Base-by-base conservation (phyloP, 768 basidiomycete species). In the Paxillus rubicundulus region DNA sequence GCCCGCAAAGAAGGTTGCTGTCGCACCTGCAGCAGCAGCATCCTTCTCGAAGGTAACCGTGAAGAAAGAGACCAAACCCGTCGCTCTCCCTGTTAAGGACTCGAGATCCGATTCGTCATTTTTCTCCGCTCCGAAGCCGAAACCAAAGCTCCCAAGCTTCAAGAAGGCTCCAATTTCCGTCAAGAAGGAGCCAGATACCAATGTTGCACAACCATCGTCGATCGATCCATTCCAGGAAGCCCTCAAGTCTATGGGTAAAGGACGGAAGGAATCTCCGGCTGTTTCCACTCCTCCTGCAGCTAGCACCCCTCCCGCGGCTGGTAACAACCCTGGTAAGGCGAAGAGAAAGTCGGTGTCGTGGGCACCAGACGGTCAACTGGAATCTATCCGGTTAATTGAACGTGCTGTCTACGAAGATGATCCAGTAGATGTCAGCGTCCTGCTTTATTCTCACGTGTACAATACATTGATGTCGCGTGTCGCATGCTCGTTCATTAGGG, bases 401-500 rank as follows among this genome's bases (percentile, higher is more conserved):
- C 82, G 80, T 64, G 90, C 92, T 58, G 76, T 92, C 62, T 93
- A 93, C 74, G 92, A 92, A 61, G 91, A 92, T 70, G 92, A 92
- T 77, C 82, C 84, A 63, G 77, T 81, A 76, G 86, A 89, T 80
- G 91, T 92, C 81, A 85, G 89, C 82, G 62, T 63, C 62, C 61
- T 74, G 73, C 68, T 74, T 64, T 70, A 65, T 70, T 68, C 70
- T 70, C 65, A 65, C 57, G 61, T 61, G 61, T 74, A 76, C 66
- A 63, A 62, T 75, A 82, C 74, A 74, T 83, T 83, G 79, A 82
- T 77, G 61, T 66, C 58, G 69, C 64, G 61, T 65, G 66, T 66
- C 65, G 52, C 61, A 62, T 59, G 52, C 53, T 66, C 60, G 67
- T 66, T 70, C 66, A 64, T 72, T 80, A 93, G 90, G 87, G 85